These are phyloP conservation scores for Casaregolazyma suthepensis DNA, from an alignment of 1,139 yeast genomes.

Conservation along the genomic window DNA sequence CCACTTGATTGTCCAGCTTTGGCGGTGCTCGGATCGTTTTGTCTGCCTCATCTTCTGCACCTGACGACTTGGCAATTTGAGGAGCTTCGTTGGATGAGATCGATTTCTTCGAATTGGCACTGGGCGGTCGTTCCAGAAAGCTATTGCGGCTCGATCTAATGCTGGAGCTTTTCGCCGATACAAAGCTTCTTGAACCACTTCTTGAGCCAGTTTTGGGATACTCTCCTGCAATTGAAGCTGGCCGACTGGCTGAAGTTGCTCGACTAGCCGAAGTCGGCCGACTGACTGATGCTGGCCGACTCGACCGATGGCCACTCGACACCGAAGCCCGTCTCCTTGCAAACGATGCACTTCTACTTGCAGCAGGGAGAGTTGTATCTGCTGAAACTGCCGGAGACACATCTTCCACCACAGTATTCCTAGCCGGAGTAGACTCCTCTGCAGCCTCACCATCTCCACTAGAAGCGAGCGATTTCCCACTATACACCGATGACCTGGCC, in stretches of 20 bases:
- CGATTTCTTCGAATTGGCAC: neutral
- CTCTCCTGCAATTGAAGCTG: neutral
- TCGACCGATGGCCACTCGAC: neutral
- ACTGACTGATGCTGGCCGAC: neutral
- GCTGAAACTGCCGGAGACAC: neutral
- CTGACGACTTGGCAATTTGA: neutral
- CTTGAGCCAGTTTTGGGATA: neutral
- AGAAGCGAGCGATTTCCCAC: conserved; percentile 16
- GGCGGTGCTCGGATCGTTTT: neutral
- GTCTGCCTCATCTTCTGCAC: neutral
- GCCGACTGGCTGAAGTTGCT: no score
- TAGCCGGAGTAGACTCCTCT: neutral
- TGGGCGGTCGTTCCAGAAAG: neutral
- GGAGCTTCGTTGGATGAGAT: neutral
- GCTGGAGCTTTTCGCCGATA: neutral
- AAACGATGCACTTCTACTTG: neutral
- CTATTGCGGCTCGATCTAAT: neutral
- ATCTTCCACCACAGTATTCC: neutral
- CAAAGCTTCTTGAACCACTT: neutral
- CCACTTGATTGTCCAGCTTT: neutral
- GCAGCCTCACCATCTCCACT: conserved; percentile 7
- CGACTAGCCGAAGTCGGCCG: no score
- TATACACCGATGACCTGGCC: conserved; percentile 18
- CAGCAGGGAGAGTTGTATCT: neutral
- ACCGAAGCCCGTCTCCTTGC: neutral